A percentile compares a stretch with the other conserved stretches of the same genome.
phyloP scores from a whole-genome alignment of 176 grass and related monocot genomes.

The Zoysia pacifica region DNA sequence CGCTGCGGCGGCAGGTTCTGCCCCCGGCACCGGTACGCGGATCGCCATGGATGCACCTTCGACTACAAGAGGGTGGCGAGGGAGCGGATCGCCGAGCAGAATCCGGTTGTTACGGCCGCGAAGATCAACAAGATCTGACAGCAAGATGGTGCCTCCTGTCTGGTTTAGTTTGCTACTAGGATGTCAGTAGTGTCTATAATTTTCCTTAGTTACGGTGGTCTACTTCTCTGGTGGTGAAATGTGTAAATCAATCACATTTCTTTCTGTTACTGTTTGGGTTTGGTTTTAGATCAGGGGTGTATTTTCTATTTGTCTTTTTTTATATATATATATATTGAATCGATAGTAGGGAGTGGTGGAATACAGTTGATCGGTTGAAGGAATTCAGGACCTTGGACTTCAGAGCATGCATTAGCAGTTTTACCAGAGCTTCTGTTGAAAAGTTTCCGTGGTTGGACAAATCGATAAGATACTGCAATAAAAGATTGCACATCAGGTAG shows the following conservation, averaged over 20 bases:
- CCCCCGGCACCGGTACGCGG: constrained; percentile 55
- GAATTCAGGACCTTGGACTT: background rate
- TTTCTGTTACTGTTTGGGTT: background rate
- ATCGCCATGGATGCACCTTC: constrained; percentile 71
- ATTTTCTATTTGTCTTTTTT: background rate
- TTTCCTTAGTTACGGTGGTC: constrained; percentile 37
- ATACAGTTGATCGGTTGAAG: background rate
- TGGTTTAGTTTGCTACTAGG: constrained; percentile 31
- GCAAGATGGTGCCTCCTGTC: background rate
- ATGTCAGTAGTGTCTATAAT: constrained; percentile 49
- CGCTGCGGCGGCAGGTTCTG: constrained; percentile 76
- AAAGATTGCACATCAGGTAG: background rate
- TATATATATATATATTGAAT: background rate
- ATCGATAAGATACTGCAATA: background rate
- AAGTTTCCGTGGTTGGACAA: background rate
- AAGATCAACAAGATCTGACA: constrained; percentile 80
- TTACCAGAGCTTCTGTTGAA: background rate
- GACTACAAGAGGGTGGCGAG: constrained; percentile 74
- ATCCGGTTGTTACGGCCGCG: constrained; percentile 66
- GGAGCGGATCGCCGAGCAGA: constrained; percentile 71
- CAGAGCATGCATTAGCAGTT: background rate
- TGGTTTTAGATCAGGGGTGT: background rate
- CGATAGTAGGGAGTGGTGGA: background rate
- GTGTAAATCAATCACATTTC: constrained; percentile 33
- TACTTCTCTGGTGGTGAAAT: constrained; percentile 37